Evolutionary conservation across 164 flowering plant genomes (phyloP).

Genomic region (Vitis amurensis): DNA sequence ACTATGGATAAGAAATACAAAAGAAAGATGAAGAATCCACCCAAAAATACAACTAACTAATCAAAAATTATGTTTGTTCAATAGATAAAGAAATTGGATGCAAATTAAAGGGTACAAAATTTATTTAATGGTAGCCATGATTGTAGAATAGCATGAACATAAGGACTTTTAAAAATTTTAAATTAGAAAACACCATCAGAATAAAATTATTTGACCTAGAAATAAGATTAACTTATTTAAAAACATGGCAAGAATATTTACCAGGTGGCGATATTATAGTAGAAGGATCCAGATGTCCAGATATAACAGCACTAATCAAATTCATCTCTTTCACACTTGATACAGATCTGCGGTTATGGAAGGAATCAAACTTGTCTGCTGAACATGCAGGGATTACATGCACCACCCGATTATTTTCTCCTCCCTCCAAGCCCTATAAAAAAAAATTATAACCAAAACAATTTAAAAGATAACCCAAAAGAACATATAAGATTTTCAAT

Average conservation of each 20-base stretch:
- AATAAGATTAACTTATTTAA: no score
- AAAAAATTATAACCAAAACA: constrained; percentile 7
- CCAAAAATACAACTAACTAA: no score
- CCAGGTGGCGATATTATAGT: constrained; percentile 54
- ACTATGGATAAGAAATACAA: no score
- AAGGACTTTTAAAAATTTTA: no score
- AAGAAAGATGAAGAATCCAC: no score
- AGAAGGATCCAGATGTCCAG: constrained; percentile 68
- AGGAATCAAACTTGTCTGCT: constrained; percentile 24
- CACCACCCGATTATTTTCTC: constrained; percentile 35
- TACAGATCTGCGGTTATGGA: constrained; percentile 38
- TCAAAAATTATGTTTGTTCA: no score
- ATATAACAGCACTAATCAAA: constrained; percentile 58
- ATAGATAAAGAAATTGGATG: no score
- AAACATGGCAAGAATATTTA: constrained; percentile 29
- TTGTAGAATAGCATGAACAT: no score
- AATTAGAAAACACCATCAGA: no score
- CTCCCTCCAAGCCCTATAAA: constrained; percentile 45
- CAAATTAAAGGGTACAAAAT: no score
- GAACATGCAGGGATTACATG: constrained; percentile 54
- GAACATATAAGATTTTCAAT: not conserved
- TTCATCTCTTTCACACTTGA: constrained; percentile 58
- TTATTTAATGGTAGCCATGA: no score
- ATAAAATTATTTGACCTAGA: no score
- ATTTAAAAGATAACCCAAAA: constrained; percentile 10